Evolutionary conservation across 176 grass and related monocot species (phyloP).

Genomic region (Oryza officinalis): DNA sequence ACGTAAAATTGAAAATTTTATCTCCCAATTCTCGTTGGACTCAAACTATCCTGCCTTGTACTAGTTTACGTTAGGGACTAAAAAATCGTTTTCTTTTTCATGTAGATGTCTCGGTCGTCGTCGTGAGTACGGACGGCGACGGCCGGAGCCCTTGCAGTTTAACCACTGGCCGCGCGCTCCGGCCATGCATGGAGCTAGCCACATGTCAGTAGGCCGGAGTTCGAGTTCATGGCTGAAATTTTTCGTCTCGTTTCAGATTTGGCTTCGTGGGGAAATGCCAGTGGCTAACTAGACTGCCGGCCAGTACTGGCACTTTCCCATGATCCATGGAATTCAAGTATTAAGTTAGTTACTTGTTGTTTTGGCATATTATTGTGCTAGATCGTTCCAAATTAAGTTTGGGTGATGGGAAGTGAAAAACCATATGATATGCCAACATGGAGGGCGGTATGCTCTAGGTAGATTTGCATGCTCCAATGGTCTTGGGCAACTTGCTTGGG

Average conservation of each 20-base stretch:
- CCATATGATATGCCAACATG: not conserved
- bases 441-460: constrained; percentile 35
- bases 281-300: constrained; percentile 45
- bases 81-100: too few relatives aligned
- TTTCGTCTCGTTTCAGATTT: not conserved
- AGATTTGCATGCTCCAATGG: constrained; percentile 10
- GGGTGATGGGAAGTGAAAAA: constrained; percentile 31
- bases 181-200: constrained; percentile 34
- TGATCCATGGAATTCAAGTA: constrained; percentile 30
- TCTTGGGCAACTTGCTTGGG: not conserved
- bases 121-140: constrained; percentile 37
- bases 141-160: constrained; percentile 41
- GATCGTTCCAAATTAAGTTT: constrained; percentile 37
- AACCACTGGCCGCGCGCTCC: constrained; percentile 28
- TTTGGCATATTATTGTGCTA: constrained; percentile 7
- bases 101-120: constrained; percentile 17
- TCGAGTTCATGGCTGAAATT: not conserved
- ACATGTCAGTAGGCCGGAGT: constrained; percentile 34
- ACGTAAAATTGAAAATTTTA: not conserved
- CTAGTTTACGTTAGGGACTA: too few relatives aligned
- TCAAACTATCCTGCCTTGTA: not conserved
- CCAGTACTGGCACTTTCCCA: constrained; percentile 41
- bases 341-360: constrained; percentile 32
- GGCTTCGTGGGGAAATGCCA: not conserved
- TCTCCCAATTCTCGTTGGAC: not conserved